phyloP scores from a whole-genome alignment of 2,329 filamentous ascomycete species.

The Aspergillus versicolor region DNA sequence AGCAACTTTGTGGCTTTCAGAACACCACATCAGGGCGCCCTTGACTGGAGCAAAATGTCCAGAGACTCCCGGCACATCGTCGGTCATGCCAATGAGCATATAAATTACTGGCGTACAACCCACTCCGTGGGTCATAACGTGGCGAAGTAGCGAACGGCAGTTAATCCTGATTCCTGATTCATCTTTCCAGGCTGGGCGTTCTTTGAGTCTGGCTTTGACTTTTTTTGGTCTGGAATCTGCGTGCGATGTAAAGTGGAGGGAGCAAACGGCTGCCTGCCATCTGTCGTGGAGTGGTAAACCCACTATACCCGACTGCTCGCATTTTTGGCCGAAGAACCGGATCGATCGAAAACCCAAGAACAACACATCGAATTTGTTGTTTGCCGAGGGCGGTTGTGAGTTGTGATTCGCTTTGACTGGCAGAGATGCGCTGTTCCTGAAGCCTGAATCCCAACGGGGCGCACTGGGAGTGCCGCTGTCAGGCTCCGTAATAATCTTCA shows the following conservation, averaged over 20 bases:
- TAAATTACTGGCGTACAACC: background rate
- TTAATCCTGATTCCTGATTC: slow-evolving; percentile 3
- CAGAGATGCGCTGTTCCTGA: background rate
- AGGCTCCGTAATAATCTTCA: background rate
- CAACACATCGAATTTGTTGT: slow-evolving; percentile 1
- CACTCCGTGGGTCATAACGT: slow-evolving; percentile 14
- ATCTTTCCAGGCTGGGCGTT: background rate
- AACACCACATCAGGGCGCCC: background rate
- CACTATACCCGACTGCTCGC: background rate
- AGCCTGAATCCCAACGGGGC: background rate
- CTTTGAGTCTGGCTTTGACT: background rate
- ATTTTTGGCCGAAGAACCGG: background rate
- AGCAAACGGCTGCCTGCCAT: background rate
- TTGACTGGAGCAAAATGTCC: background rate
- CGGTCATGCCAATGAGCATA: background rate
- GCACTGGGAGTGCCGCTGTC: background rate
- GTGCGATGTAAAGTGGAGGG: background rate
- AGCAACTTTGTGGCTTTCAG: background rate
- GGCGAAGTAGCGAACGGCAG: slow-evolving; percentile 5
- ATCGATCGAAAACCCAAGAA: background rate
- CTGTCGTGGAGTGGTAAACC: background rate
- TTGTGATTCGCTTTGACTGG: background rate
- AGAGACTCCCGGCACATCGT: background rate
- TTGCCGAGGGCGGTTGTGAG: background rate
- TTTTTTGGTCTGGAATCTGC: slow-evolving; percentile 1